Evolutionary conservation across 768 basidiomycete genomes (phyloP), one percentile per base, ranked within the genome.

Genomic region (Mycena crocata): DNA sequence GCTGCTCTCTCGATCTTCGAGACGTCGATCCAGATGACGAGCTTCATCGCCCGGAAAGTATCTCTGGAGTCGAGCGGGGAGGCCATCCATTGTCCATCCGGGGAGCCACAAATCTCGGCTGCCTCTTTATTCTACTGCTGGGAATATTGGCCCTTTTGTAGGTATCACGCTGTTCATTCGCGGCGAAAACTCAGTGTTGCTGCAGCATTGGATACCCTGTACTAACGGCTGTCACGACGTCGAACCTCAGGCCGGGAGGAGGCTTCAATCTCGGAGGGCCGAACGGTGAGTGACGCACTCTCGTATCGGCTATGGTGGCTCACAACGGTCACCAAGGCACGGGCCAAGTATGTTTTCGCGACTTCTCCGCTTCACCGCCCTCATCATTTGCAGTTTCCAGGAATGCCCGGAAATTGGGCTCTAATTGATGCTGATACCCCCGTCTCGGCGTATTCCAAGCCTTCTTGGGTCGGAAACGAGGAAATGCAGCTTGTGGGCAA

Each of bases 21-120:
- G 74, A 81, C 31, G 73, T 76, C 1, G 89, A 89, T 67, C 74
- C 80, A 17, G 81, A 82, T 55, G 82, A 83, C 57, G 79, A 80
- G 42, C 72, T 79, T 30, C 78, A 80, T 59, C 70, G 37, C 40
- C 52, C 72, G 64, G 56, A 72, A 65, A 57, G 50, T 12, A 30
- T 66, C 2, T 39, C 44, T 26, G 79, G 85, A 35, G 84, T 85
- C 55, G 83, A 84, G 14, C 81, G 83, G 1, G 82, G 84, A 30
- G 81, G 84, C 37, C 79, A 77, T 44, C 80, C 83, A 5, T 83
- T 89, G 62, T 87, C 88, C 13, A 71, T 81, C 6, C 83, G 93
- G 69, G 95, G 95, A 0, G 82, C 89, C 77, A 80, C 85, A 23
- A 95, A 96, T 77, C 60, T 85, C 78, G 62, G 89, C 19, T 90